Evolutionary conservation across 768 basidiomycete genomes (phyloP).

Genomic region (Macrocybe gigantea): DNA sequence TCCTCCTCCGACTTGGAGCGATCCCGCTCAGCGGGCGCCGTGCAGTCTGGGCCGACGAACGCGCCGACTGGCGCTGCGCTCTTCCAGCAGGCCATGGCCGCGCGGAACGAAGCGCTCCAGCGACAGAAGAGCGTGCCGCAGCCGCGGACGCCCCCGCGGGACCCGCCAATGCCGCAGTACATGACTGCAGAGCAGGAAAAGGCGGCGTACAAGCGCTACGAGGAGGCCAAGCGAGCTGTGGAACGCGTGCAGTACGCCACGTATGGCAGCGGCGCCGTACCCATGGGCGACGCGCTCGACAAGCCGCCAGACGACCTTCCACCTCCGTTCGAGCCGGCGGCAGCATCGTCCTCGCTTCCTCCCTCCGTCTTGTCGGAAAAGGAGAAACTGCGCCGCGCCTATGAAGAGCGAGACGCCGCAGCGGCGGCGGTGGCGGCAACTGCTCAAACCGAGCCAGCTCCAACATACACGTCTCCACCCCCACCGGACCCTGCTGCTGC

Average conservation of each 20-base stretch:
- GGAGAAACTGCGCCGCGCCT: constrained; percentile 56
- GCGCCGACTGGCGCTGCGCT: constrained; percentile 6
- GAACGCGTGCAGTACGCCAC: constrained; percentile 44
- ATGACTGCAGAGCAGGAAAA: constrained; percentile 71
- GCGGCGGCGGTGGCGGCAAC: constrained; percentile 24
- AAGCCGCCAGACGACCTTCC: constrained; percentile 32
- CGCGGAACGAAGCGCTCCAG: constrained; percentile 17
- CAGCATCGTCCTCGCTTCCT: constrained; percentile 26
- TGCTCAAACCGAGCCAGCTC: neutral
- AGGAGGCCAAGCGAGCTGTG: constrained; percentile 69
- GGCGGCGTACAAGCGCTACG: constrained; percentile 58
- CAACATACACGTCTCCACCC: constrained; percentile 11
- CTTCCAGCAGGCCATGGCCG: constrained; percentile 25
- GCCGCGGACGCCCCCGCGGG: constrained; percentile 9
- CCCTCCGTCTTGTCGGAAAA: constrained; percentile 51
- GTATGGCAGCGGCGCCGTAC: constrained; percentile 25
- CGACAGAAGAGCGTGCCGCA: constrained; percentile 6
- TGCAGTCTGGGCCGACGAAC: neutral
- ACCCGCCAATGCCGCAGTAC: constrained; percentile 36
- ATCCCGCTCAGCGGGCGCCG: neutral
- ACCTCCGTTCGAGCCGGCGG: constrained; percentile 46
- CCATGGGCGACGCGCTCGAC: constrained; percentile 35
- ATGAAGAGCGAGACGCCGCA: constrained; percentile 63
- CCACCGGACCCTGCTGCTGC: constrained; percentile 17
- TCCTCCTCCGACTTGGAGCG: no score